A percentile compares a stretch with the other conserved stretches of the same genome.
These are phyloP conservation scores for Arachis hypogaea DNA, from an alignment of 306 rosid genomes.

Conservation along the genomic window DNA sequence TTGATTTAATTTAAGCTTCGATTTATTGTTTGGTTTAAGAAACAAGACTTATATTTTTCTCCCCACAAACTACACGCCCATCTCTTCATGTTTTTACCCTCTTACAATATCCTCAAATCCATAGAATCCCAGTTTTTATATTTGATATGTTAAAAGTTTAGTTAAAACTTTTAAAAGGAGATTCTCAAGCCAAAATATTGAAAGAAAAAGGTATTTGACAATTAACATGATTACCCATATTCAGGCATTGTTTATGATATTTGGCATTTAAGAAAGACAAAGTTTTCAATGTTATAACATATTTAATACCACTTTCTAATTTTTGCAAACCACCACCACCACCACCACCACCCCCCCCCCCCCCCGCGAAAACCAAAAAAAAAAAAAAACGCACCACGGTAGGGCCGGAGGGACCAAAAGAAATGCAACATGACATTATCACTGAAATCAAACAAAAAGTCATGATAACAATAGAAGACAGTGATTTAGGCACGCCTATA, in stretches of 20 bases:
- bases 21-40: neutral
- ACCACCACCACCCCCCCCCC: no score
- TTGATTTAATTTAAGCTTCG: neutral
- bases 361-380: no score
- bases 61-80: neutral
- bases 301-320: constrained; percentile 16
- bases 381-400: no score
- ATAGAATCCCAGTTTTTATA: constrained; percentile 3
- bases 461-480: constrained; percentile 8
- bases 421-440: neutral
- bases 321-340: neutral
- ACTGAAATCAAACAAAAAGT: neutral
- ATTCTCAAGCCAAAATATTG: neutral
- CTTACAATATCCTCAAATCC: constrained; percentile 8
- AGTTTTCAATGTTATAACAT: constrained; percentile 10
- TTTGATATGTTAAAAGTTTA: neutral
- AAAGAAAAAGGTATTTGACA: no score
- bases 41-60: neutral
- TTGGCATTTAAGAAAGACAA: neutral
- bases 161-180: neutral
- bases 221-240: neutral
- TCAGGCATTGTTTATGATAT: neutral
- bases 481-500: constrained; percentile 11
- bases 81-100: constrained; percentile 5
- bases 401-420: neutral